A percentile compares a stretch with the other conserved stretches of the same genome.
Conservation (phyloP, 2,329 filamentous ascomycete genomes). For the Aspergillus ustus region DNA sequence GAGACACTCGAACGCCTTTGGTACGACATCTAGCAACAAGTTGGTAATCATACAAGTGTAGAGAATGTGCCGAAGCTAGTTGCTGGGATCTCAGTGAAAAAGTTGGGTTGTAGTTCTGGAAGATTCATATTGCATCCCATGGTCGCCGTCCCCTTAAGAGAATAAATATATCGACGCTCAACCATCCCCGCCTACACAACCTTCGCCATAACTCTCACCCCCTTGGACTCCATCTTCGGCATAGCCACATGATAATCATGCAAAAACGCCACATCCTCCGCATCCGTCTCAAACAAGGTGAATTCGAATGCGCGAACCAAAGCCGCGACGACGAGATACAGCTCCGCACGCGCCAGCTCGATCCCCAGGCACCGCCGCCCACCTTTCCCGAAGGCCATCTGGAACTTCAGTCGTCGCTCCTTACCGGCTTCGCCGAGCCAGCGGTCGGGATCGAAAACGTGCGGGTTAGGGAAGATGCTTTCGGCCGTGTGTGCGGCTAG, state of each 20-base stretch:
- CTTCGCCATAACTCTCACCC: constrained; percentile 26
- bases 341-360: constrained; percentile 40
- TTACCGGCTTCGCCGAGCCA: constrained; percentile 41
- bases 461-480: constrained; percentile 14
- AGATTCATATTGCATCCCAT: too few relatives aligned
- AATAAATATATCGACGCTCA: too few relatives aligned
- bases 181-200: too few relatives aligned
- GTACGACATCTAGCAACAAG: too few relatives aligned
- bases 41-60: too few relatives aligned
- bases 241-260: constrained; percentile 36
- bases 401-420: constrained; percentile 44
- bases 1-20: too few relatives aligned
- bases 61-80: too few relatives aligned
- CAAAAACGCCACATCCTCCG: constrained; percentile 31
- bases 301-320: constrained; percentile 37
- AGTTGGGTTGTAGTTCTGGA: too few relatives aligned
- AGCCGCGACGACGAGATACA: constrained; percentile 31
- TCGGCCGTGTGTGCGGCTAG: constrained; percentile 34
- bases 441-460: constrained; percentile 44
- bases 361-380: constrained; percentile 49
- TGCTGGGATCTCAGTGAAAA: too few relatives aligned
- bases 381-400: constrained; percentile 49
- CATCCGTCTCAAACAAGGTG: constrained; percentile 20
- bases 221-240: constrained; percentile 29
- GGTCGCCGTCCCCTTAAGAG: too few relatives aligned